These are phyloP conservation scores for Gossypium sturtianum DNA, from an alignment of 345 rosid species.

Conservation along the genomic window DNA sequence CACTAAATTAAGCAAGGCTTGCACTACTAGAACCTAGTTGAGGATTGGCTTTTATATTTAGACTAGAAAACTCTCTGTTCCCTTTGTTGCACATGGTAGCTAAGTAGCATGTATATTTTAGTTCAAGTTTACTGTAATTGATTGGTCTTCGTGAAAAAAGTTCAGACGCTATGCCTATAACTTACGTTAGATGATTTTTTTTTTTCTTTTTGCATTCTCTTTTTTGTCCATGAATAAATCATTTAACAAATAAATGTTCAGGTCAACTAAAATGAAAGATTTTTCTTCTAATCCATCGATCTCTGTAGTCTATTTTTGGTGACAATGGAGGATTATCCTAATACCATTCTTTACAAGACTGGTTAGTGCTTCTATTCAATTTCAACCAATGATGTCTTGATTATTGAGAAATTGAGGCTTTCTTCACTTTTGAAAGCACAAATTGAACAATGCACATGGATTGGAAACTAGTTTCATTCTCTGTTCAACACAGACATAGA, in stretches of 20 bases:
- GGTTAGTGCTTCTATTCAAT: neutral
- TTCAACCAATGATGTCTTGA: no score
- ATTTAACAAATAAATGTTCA: neutral
- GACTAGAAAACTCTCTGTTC: no score
- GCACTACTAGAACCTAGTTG: neutral
- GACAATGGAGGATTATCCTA: neutral
- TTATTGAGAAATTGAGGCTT: neutral
- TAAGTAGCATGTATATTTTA: neutral
- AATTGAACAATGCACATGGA: neutral
- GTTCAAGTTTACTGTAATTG: no score
- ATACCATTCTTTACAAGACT: neutral
- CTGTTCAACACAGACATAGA: neutral
- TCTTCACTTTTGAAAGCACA: neutral
- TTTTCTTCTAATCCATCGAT: neutral
- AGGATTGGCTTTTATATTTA: neutral
- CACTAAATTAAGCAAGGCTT: neutral
- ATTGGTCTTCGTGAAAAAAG: no score
- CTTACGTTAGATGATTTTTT: no score
- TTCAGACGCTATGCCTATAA: no score
- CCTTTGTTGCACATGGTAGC: neutral
- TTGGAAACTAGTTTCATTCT: neutral
- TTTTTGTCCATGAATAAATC: no score
- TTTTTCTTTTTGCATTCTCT: no score
- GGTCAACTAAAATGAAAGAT: neutral
- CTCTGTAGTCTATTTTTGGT: neutral